Base-by-base conservation (phyloP, 148 eudicot genomes). In the Vaccinium macrocarpon region DNA sequence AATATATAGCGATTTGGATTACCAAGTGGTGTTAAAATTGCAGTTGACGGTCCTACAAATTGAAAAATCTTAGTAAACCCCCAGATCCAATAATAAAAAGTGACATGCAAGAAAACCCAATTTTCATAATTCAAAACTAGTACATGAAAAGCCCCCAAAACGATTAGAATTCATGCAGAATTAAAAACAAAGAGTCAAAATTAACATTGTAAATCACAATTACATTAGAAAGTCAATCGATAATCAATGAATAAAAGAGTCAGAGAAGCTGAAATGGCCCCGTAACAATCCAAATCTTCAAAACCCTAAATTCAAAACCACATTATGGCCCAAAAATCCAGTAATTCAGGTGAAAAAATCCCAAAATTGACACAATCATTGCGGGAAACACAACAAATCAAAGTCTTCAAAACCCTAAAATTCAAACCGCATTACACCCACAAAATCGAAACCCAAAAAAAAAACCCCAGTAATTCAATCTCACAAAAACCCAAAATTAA, bases 91-190 rank as follows among this genome's bases (percentile, higher is more conserved):
- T 53, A 23, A 21, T 16, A 2, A 55, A 82, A 73, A 82, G 53
- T 62, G 32, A 21, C 79, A 72, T 82, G 79, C 84, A 82, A 66
- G 52, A 16, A 72, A 55, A 73, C 46, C 79, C 79, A 49, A 49
- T 29, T 53, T 82, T 73, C 79, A 16, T 19, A 53, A 82, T 50
- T 32, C 21, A 35, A 72, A 82, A 19, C 15, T 50, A 32, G 13
- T 52, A 70, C 21, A 71, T 32, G 48, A 82, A 19, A 68, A 9
- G 27, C 61, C 10, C 9, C 21, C 14, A 12, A 8, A 49, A 71
- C 0, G 0, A 82, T 16, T 8, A 5, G 70, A 82, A 49, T 82
- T 52, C 49, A 71, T 21, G 18, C 62, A 52, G 72, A 82, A 71
- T 48, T 19, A 29, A 25, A 50, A 18, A 29, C 6, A n/a, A 46